Evolutionary conservation across 345 rosid genomes (phyloP), one percentile per base, ranked within the genome.

Genomic region (Moricandia moricandioides): DNA sequence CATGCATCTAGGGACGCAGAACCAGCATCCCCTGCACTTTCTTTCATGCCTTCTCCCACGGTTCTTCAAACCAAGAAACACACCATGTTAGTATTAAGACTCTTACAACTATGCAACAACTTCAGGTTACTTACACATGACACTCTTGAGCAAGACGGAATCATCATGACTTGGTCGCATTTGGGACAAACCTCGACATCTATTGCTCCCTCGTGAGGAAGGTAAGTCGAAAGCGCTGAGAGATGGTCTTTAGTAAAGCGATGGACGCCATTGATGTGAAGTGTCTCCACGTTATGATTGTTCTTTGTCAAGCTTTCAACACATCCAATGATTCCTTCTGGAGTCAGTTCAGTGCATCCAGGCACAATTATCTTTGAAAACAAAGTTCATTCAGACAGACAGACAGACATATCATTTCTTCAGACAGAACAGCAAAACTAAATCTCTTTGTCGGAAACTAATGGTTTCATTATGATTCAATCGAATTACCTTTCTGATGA

Each of bases 111-210:
- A n/a, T n/a, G n/a, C n/a, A n/a, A n/a, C n/a, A n/a, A 3, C 29
- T 27, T 27, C 0, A 18, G 3, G 56, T 43, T 7, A 68, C 81
- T 78, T 73, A 73, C 66, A 81, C 96, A 90, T 2, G 77, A 62
- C 57, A 52, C 74, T 72, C 80, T 82, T 0, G 96, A 73, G 75
- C 98, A 94, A 68, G 63, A 65, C 6, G 86, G 84, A 49, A 90
- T 86, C 79, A 84, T 73, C 69, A 77, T 83, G 29, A 91, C 88
- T 74, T 86, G 75, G 13, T 79, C 60, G 78, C 98, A 91, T 62
- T 62, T 83, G 1, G 89, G 91, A 72, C 98, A 94, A 16, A 85
- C 49, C 29, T 86, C 89, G 7, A 91, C 86, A 3, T 94, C 97
- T 1, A 87, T 69, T 0, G 66, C 54, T 7, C 45, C 60, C 12